These are phyloP conservation scores for Aegilops bicornis DNA, from an alignment of 176 grass and related monocot genomes.

Conservation along the genomic window DNA sequence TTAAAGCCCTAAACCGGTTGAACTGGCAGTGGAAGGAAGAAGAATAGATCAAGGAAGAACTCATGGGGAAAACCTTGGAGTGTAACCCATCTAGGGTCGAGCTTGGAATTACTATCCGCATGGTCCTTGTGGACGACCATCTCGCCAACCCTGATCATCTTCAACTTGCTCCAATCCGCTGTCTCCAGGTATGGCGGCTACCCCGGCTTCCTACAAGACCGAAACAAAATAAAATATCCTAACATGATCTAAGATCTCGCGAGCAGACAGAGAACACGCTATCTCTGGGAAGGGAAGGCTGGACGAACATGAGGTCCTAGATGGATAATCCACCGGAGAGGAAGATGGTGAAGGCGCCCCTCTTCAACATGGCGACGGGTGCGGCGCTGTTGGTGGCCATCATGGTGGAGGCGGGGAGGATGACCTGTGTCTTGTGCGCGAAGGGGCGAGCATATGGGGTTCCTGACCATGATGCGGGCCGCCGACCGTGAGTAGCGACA, in stretches of 20 bases:
- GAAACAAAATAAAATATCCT: slow-evolving; percentile 2
- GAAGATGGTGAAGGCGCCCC: slow-evolving; percentile 68
- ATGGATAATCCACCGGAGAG: slow-evolving; percentile 77
- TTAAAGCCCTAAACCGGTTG: background rate
- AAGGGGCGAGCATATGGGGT: background rate
- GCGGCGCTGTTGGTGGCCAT: slow-evolving; percentile 46
- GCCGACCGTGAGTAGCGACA: background rate
- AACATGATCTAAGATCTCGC: background rate
- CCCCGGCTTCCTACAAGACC: slow-evolving; percentile 55
- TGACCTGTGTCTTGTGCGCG: background rate
- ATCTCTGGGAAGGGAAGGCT: too few relatives aligned
- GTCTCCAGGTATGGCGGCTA: slow-evolving; percentile 70
- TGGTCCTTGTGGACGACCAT: slow-evolving; percentile 78
- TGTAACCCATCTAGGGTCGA: slow-evolving; percentile 72
- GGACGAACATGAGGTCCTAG: slow-evolving; percentile 34
- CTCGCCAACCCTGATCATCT: slow-evolving; percentile 85
- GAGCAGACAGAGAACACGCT: too few relatives aligned
- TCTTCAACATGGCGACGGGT: slow-evolving; percentile 31
- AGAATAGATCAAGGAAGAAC: background rate
- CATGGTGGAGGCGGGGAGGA: background rate
- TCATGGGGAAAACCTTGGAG: slow-evolving; percentile 51
- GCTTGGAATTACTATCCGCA: slow-evolving; percentile 90
- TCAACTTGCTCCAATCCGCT: slow-evolving; percentile 75
- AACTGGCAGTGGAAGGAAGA: background rate
- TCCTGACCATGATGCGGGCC: background rate